A percentile compares a stretch with the other conserved stretches of the same genome.
These are phyloP conservation scores for Pseudocercospora fijiensis DNA, from an alignment of 2,329 filamentous ascomycete genomes.

Conservation along the genomic window DNA sequence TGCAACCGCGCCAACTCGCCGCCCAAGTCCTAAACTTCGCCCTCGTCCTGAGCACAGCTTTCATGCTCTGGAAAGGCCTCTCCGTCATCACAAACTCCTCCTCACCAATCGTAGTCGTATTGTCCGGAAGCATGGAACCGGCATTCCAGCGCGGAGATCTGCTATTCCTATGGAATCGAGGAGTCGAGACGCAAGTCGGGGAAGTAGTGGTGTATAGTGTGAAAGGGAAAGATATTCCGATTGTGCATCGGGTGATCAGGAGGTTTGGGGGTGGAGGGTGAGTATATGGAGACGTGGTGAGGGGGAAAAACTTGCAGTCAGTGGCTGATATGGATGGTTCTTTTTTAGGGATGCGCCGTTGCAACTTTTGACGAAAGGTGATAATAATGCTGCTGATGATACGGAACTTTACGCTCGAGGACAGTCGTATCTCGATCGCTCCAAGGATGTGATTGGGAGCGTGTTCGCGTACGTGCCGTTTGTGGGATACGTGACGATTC, in stretches of 20 bases:
- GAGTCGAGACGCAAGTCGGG: slow-evolving; percentile 63
- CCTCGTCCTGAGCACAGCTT: slow-evolving; percentile 83
- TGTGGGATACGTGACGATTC: slow-evolving; percentile 94
- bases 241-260: slow-evolving; percentile 89
- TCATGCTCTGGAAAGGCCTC: slow-evolving; percentile 90
- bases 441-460: slow-evolving; percentile 84
- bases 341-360: slow-evolving; percentile 47
- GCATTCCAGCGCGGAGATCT: slow-evolving; percentile 78
- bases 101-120: slow-evolving; percentile 75
- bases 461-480: slow-evolving; percentile 90
- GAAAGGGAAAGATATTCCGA: slow-evolving; percentile 91
- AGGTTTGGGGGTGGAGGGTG: slow-evolving; percentile 58
- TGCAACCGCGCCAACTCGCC: slow-evolving; percentile 77
- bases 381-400: slow-evolving; percentile 93
- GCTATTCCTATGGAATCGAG: slow-evolving; percentile 73
- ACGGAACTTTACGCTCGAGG: slow-evolving; percentile 84
- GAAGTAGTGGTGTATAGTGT: slow-evolving; percentile 82
- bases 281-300: slow-evolving; percentile 33
- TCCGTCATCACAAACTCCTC: slow-evolving; percentile 68
- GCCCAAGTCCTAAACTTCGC: slow-evolving; percentile 86
- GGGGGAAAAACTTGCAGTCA: too few relatives aligned
- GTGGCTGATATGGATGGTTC: neutral
- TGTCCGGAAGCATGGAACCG: slow-evolving; percentile 81
- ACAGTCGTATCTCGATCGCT: slow-evolving; percentile 79
- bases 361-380: slow-evolving; percentile 88